Evolutionary conservation across 2,329 filamentous ascomycete species (phyloP).

Genomic region (Peltaster fructicola): DNA sequence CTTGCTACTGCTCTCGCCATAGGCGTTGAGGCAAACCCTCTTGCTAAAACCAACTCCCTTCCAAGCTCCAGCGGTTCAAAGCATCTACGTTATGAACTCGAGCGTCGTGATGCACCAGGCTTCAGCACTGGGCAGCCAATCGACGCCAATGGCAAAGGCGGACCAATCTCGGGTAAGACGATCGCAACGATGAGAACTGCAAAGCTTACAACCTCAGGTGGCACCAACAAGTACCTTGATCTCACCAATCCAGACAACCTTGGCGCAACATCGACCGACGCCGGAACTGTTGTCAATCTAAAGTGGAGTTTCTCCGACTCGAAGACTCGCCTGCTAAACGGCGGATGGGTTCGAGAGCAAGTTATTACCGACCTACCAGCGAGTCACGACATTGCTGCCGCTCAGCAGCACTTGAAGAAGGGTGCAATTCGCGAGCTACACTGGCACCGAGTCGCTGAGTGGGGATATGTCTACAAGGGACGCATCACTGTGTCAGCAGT

Average conservation of each 20-base stretch:
- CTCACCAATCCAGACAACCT: constrained; percentile 47
- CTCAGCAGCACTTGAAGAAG: constrained; percentile 50
- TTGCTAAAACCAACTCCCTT: too few relatives aligned
- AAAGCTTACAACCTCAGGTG: constrained; percentile 28
- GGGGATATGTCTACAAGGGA: constrained; percentile 37
- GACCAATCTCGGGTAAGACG: constrained; percentile 35
- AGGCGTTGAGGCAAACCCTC: too few relatives aligned
- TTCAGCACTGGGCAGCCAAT: constrained; percentile 39
- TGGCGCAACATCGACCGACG: constrained; percentile 43
- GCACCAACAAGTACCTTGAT: constrained; percentile 44
- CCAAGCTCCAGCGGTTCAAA: constrained; percentile 5
- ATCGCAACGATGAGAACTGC: not conserved
- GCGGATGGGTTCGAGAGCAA: constrained; percentile 50
- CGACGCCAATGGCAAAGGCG: constrained; percentile 40
- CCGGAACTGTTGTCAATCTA: constrained; percentile 45
- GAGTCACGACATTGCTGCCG: constrained; percentile 48
- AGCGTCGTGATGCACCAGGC: constrained; percentile 11
- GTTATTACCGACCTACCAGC: constrained; percentile 48
- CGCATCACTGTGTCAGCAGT: constrained; percentile 34
- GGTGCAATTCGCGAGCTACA: constrained; percentile 48
- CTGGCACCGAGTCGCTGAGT: constrained; percentile 40
- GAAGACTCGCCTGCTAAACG: constrained; percentile 42
- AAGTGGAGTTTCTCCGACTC: constrained; percentile 52
- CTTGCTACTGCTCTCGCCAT: too few relatives aligned
- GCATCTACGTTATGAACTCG: constrained; percentile 7